Percentiles rank a stretch among this genome's conserved stretches.
These are phyloP conservation scores for Thymus quinquecostatus DNA, from an alignment of 257 asterid genomes.

Conservation along the genomic window DNA sequence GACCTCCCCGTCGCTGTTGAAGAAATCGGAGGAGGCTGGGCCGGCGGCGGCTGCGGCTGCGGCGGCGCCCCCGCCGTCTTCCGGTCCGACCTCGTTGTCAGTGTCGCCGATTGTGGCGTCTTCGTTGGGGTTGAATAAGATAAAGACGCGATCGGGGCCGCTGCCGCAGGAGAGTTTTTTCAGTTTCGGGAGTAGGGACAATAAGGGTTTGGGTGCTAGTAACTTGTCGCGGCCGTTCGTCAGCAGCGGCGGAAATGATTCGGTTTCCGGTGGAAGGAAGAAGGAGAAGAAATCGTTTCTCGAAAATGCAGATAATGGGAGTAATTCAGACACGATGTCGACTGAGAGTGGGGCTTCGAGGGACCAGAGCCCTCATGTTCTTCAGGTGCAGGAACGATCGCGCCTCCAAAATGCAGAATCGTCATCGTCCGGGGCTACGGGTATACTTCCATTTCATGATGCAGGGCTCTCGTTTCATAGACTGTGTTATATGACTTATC, in stretches of 20 bases:
- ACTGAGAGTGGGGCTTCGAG: slow-evolving; percentile 70
- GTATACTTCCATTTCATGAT: slow-evolving; percentile 41
- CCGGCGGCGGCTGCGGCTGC: slow-evolving; percentile 25
- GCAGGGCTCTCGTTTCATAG: slow-evolving; percentile 3
- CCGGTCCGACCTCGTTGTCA: slow-evolving; percentile 44
- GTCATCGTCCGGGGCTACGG: slow-evolving; percentile 70
- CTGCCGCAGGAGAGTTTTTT: slow-evolving; percentile 97
- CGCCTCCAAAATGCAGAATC: slow-evolving; percentile 79
- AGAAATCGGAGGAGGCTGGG: slow-evolving; percentile 47
- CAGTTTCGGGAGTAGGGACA: slow-evolving; percentile 68
- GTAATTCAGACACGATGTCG: slow-evolving; percentile 67
- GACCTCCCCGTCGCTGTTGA: slow-evolving; percentile 37
- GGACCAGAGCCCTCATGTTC: slow-evolving; percentile 75
- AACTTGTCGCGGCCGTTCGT: slow-evolving; percentile 67
- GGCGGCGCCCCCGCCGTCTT: slow-evolving; percentile 30
- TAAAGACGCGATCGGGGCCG: slow-evolving; percentile 99
- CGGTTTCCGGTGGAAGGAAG: slow-evolving; percentile 39
- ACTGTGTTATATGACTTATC: neutral
- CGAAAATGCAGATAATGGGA: slow-evolving; percentile 54
- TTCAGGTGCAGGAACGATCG: slow-evolving; percentile 57
- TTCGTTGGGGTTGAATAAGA: slow-evolving; percentile 90
- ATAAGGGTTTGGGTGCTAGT: slow-evolving; percentile 82
- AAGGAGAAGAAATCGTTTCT: slow-evolving; percentile 46
- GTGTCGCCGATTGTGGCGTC: slow-evolving; percentile 94
- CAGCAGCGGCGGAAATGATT: slow-evolving; percentile 40